Evolutionary conservation across 2,329 filamentous ascomycete genomes (phyloP).

Genomic region (Canariomyces notabilis): DNA sequence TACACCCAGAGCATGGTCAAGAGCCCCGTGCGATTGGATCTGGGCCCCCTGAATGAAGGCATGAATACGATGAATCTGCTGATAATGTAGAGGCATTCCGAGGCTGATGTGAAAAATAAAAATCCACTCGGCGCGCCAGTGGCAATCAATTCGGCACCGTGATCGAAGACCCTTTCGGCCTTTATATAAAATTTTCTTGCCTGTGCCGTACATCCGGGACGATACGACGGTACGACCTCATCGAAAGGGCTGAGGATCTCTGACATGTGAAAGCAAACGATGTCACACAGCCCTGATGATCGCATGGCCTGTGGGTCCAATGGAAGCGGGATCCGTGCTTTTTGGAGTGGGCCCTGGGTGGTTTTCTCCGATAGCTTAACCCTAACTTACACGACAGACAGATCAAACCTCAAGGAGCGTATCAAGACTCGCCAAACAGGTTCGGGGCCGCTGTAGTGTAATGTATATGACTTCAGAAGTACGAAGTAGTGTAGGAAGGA

Average conservation of each 20-base stretch:
- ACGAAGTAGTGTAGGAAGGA: no score
- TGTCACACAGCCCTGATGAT: background rate
- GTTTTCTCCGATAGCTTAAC: background rate
- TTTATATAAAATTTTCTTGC: no score
- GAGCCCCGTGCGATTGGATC: no score
- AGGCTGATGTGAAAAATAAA: background rate
- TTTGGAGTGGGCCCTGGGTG: background rate
- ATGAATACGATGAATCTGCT: no score
- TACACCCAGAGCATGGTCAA: no score
- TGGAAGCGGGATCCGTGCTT: constrained; percentile 10
- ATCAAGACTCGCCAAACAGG: background rate
- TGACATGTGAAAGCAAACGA: background rate
- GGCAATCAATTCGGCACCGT: no score
- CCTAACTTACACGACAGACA: background rate
- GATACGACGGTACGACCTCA: background rate
- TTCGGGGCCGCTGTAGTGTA: background rate
- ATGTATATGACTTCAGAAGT: no score
- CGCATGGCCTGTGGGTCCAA: background rate
- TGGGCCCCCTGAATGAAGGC: no score
- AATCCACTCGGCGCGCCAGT: no score
- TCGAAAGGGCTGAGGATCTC: background rate
- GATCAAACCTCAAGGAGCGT: background rate
- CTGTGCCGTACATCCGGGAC: no score
- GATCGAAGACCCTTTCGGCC: no score
- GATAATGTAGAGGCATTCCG: background rate